Evolutionary conservation across 257 asterid species (phyloP), one percentile per base, ranked within the genome.

Genomic region (Solanum lignicaule): DNA sequence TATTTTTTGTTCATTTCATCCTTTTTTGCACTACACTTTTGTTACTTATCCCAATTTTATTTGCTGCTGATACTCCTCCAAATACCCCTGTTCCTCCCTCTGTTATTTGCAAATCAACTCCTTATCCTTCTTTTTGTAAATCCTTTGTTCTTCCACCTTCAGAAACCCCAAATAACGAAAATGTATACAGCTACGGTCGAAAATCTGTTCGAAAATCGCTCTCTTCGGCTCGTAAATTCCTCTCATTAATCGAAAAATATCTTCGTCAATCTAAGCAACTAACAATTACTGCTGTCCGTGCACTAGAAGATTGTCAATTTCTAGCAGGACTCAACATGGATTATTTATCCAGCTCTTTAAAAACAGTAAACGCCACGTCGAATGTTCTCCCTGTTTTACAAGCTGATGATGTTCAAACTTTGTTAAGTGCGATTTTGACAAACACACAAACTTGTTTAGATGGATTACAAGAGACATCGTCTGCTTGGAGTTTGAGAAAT

Each of bases 381-480:
- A 83, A 74, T 33, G 72, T 79, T 5, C 95, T 96, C 39, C 58
- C 93, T 0, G 46, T 73, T 4, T 73, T 73, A 4, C 82, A 91
- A 66, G 96, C 95, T 5, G 98, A 96, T 43, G 93, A 94, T 13
- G 75, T 94, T 0, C 96, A 94, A 15, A 93, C 99, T 1, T 86
- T 90, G 87, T 94, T 96, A 2, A 96, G 98, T 39, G 99, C 96
- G 3, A 90, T 91, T 27, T 75, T 96, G 13, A 96, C 98, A 2
- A 95, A 96, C 86, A 88, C 94, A 1, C 91, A 94, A 21, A 96
- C 98, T 0, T 96, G 98, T 89, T 69, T 92, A 21, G 96, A 94
- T 16, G 96, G 99, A 5, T 85, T 96, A 25, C 92, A 90, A 18
- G 91, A 83, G 1, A 89, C 97, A 1, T 91, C 96, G 27, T 89